phyloP scores from a whole-genome alignment of 2,329 filamentous ascomycete species.

The Neonectria punicea region DNA sequence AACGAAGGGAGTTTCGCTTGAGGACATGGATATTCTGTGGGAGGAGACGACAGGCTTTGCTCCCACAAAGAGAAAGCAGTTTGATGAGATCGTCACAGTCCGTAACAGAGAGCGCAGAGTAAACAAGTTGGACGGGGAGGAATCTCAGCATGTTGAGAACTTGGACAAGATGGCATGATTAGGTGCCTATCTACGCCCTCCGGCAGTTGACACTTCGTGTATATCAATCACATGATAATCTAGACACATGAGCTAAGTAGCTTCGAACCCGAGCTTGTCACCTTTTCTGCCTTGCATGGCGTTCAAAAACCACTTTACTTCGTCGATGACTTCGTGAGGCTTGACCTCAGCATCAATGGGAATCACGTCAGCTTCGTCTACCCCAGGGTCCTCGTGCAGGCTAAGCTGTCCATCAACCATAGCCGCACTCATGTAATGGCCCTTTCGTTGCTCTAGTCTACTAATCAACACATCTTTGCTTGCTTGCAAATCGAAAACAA shows the following conservation, averaged over 20 bases:
- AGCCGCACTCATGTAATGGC: too few species aligned
- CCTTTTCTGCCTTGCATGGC: background rate
- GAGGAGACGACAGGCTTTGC: slow-evolving; percentile 20
- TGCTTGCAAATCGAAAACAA: too few species aligned
- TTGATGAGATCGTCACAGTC: slow-evolving; percentile 6
- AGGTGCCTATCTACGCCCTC: background rate
- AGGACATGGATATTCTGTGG: slow-evolving; percentile 43
- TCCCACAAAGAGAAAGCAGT: slow-evolving; percentile 1
- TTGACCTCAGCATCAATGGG: slow-evolving; percentile 41
- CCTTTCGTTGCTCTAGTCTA: too few species aligned
- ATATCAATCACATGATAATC: too few species aligned
- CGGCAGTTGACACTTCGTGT: too few species aligned
- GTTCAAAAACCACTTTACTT: slow-evolving; percentile 34
- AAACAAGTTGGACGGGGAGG: slow-evolving; percentile 2
- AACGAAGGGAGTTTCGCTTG: slow-evolving; percentile 40
- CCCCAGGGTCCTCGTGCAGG: background rate
- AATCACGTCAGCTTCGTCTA: slow-evolving; percentile 49
- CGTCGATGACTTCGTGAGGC: slow-evolving; percentile 24
- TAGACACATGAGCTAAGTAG: too few species aligned
- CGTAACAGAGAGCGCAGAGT: background rate
- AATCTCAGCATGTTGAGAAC: slow-evolving; percentile 9
- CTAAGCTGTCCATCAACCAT: too few species aligned
- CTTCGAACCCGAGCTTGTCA: too few species aligned
- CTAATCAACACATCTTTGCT: too few species aligned
- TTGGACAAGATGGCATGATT: background rate